phyloP scores from a whole-genome alignment of 768 basidiomycete species.

The Strobilomyces dryophilus region DNA sequence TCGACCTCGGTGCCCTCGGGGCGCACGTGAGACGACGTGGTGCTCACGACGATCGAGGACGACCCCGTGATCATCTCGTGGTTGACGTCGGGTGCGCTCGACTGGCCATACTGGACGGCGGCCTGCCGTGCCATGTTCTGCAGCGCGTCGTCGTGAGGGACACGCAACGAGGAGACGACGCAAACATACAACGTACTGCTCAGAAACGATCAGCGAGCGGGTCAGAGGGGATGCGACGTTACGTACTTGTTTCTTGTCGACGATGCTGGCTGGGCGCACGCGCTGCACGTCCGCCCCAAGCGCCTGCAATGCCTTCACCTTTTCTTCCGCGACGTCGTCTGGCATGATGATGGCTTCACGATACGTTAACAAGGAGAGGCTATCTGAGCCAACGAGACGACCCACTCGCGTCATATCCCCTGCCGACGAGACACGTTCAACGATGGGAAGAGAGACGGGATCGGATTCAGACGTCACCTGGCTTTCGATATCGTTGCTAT shows the following conservation, averaged over 20 bases:
- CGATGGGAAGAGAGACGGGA: neutral
- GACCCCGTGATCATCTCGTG: constrained; percentile 42
- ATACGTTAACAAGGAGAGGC: neutral
- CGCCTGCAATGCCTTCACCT: constrained; percentile 75
- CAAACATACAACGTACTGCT: constrained; percentile 60
- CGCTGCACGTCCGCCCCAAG: constrained; percentile 89
- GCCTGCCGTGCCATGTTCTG: constrained; percentile 86
- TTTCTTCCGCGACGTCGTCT: constrained; percentile 87
- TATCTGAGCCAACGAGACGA: neutral
- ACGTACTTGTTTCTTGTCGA: constrained; percentile 89
- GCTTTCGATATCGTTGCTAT: constrained; percentile 91
- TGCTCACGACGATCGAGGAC: constrained; percentile 49
- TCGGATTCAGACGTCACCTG: constrained; percentile 44
- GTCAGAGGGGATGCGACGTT: neutral
- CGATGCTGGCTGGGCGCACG: constrained; percentile 91
- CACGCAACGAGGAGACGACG: neutral
- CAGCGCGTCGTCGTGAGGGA: neutral
- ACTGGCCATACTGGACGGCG: constrained; percentile 67
- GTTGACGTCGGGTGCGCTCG: constrained; percentile 25
- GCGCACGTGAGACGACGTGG: constrained; percentile 42
- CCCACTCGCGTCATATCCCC: constrained; percentile 85
- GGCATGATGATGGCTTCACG: constrained; percentile 81
- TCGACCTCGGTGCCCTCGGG: constrained; percentile 28
- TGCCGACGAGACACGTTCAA: constrained; percentile 24
- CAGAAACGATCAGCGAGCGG: constrained; percentile 1